phyloP scores from a whole-genome alignment of 1,284 basidiomycete species.

The Moesziomyces sp. region DNA sequence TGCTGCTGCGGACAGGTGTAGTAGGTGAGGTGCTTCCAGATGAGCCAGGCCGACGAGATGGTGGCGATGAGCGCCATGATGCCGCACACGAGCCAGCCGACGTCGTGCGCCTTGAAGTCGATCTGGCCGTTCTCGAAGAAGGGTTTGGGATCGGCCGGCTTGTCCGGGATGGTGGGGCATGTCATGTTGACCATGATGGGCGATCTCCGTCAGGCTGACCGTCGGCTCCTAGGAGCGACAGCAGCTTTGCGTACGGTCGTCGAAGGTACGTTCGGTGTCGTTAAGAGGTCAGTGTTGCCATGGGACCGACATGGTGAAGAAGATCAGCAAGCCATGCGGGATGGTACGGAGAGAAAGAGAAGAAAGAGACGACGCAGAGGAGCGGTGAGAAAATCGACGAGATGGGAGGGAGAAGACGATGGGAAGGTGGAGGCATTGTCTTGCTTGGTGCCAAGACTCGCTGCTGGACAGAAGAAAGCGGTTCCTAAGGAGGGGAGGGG shows the following conservation, averaged over 20 bases:
- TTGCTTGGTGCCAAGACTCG: background rate
- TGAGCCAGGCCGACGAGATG: conserved; percentile 43
- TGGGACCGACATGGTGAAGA: background rate
- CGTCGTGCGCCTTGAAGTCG: conserved; percentile 72
- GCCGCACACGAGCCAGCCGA: conserved; percentile 79
- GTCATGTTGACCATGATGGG: conserved; percentile 49
- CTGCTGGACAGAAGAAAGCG: too few relatives aligned
- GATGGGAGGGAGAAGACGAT: too few relatives aligned
- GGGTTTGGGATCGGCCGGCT: conserved; percentile 66
- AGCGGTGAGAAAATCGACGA: background rate
- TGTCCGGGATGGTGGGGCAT: conserved; percentile 46
- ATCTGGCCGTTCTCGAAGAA: conserved; percentile 75
- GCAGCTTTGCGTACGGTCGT: background rate
- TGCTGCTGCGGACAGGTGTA: conserved; percentile 74
- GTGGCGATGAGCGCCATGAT: conserved; percentile 70
- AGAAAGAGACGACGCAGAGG: too few relatives aligned
- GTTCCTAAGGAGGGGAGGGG: too few relatives aligned
- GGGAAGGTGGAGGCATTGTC: background rate
- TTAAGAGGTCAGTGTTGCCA: background rate
- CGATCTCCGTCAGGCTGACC: background rate
- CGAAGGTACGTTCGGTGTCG: background rate
- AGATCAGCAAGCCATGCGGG: background rate
- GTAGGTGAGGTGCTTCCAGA: conserved; percentile 74
- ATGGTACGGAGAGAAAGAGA: background rate
- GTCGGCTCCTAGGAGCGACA: conserved; percentile 2